Base-by-base conservation (phyloP, 2,329 filamentous ascomycete genomes). In the Cytospora piceae region DNA sequence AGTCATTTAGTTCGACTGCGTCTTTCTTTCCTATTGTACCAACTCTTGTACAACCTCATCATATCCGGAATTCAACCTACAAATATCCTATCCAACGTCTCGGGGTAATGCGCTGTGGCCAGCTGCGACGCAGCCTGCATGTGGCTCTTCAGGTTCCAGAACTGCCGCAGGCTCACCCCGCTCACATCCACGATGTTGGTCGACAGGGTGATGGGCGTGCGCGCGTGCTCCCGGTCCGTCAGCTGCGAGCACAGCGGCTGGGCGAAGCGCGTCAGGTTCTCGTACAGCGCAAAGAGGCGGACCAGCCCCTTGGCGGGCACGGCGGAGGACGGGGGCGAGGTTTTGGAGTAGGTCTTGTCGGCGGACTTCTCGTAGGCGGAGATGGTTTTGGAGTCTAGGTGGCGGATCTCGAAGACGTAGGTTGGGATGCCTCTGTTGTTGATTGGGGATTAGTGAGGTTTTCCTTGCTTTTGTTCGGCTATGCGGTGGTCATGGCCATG, bases 121-220 rank as follows among this genome's bases (percentile, higher is more conserved):
- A 97, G 82, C 67, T 89, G 87, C 73, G 90, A 94, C 2, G 94
- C 94, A 73, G 93, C 90, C 79, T 97, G 94, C 93, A 98, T 96
- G 77, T 97, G 94, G 29, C 80, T 81, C 82, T 96, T 95, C 68
- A 98, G 79, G 78, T 96, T 96, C 94, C 94, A 97, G 77, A 97
- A 97, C 80, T 96, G 93, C 81, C 92, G 93, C 76, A 98, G 77
- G 7, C 92, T 92, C 31, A 97, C 94, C 17, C 90, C 89, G 20
- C 88, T 90, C 69, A 98, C 93, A 76, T 98, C 94, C 65, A 97
- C 93, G 72, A 98, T 96, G 79, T 97, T 97, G 72, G 92, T 97
- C 73, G 90, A 94, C 72, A 95, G 89, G 49, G 93, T 94, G 71
- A 97, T 93, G 8, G 94, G 94, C n/a, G 92, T 93, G 69, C 89